Evolutionary conservation across 2,329 filamentous ascomycete genomes (phyloP), one percentile per base, ranked within the genome.

Genomic region (Penicillium palitans): DNA sequence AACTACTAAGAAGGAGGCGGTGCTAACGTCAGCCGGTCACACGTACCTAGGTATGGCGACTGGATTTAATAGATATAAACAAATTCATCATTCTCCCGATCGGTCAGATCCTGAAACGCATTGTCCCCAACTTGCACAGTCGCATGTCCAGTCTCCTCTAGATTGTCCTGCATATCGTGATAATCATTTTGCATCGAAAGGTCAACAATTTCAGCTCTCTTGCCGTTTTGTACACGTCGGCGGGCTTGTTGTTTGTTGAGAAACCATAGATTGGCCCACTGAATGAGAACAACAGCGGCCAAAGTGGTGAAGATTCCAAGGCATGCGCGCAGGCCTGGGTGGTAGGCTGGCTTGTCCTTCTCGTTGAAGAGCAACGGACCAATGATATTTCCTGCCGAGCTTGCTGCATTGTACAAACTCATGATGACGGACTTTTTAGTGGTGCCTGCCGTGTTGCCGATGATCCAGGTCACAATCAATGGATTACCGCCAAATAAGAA

Each of bases 401-500:
- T 80, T 0, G 83, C 86, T 1, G 83, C 85, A 64, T 87, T 87
- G 76, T 84, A 89, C 0, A 88, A 73, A 0, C 83, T 84, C 80
- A 88, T 86, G 40, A 86, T 80, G 49, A 84, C 79, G 0, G 85
- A 85, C 67, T 87, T 87, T 73, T 90, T 89, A 3, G 87, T 89
- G 17, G 82, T 84, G 7, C 87, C 88, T 0, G 80, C 87, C 0
- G 86, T 89, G 70, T 90, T 90, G 8, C 83, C 85, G 6, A 89
- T 81, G 57, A 89, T 86, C 87, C 87, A 90, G 0, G 84, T 81
- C 0, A 89, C 83, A 27, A 88, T 83, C 10, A 90, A 76, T 0
- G 87, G 87, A 64, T 87, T 88, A 1, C 82, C 84, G 1, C 85
- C 85, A 60, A 86, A 90, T 9, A 89, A 75, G 70, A 89, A 89